Evolutionary conservation across 257 asterid genomes (phyloP).

Genomic region (Solanum pimpinellifolium): DNA sequence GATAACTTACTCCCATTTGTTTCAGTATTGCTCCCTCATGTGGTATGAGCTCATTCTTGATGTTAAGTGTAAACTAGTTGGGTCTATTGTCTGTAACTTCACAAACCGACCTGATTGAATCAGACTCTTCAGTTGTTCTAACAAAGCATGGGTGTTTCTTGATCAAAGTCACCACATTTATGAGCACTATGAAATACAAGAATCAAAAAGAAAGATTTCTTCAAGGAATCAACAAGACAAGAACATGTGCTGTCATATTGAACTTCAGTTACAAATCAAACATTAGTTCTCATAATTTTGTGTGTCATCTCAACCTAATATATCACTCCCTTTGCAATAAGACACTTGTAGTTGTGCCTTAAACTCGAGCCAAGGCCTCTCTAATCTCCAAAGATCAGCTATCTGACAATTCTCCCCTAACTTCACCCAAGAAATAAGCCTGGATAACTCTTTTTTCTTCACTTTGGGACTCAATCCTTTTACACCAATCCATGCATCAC

Average conservation of each 20-base stretch:
- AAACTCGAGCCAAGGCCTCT: constrained; percentile 40
- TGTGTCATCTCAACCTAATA: constrained; percentile 22
- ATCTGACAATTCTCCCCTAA: constrained; percentile 9
- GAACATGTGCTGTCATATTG: not conserved
- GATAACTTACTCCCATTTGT: not conserved
- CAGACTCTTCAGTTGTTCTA: not conserved
- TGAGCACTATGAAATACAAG: not conserved
- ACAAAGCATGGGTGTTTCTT: not conserved
- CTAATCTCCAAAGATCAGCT: constrained; percentile 22
- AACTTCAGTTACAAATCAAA: not conserved
- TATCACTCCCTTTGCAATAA: constrained; percentile 46
- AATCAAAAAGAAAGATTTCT: not conserved
- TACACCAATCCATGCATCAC: constrained; percentile 42
- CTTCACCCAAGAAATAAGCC: constrained; percentile 49
- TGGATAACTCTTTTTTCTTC: constrained; percentile 36
- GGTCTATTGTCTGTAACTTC: not conserved
- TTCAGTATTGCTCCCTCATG: not conserved
- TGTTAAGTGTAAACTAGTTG: not conserved
- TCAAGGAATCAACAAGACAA: not conserved
- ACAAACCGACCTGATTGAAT: not conserved
- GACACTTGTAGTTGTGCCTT: constrained; percentile 22
- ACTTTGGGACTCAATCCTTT: constrained; percentile 22
- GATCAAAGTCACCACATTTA: not conserved
- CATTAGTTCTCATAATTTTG: constrained; percentile 19
- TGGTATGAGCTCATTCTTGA: not conserved